These are phyloP conservation scores for Acorus gramineus DNA, from an alignment of 106 monocot species.

Conservation along the genomic window DNA sequence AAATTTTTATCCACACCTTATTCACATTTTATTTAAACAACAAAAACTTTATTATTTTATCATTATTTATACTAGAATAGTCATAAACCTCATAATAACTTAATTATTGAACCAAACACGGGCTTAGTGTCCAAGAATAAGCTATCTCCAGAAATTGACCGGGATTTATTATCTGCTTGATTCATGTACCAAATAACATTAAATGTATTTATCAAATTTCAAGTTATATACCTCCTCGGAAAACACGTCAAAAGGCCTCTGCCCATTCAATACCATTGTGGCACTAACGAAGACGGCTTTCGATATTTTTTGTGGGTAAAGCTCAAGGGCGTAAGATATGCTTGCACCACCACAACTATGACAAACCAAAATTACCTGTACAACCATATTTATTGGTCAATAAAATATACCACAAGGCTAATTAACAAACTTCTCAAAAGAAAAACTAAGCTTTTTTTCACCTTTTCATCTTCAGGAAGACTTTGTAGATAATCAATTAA, in stretches of 20 bases:
- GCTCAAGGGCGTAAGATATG: conserved; percentile 70
- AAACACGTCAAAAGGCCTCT: conserved; percentile 81
- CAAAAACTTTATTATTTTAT: too few relatives aligned
- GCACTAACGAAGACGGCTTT: conserved; percentile 80
- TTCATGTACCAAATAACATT: too few relatives aligned
- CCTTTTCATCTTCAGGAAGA: conserved; percentile 70
- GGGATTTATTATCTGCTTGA: too few relatives aligned
- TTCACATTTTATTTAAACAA: too few relatives aligned
- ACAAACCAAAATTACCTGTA: conserved; percentile 82
- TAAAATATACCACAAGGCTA: background rate
- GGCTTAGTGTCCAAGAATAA: too few relatives aligned
- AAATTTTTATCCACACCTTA: too few relatives aligned
- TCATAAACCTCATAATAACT: too few relatives aligned
- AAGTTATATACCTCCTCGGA: conserved; percentile 40
- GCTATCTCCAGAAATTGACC: too few relatives aligned
- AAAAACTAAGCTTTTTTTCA: conserved; percentile 6
- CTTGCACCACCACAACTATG: conserved; percentile 94
- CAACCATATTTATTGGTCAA: conserved; percentile 4
- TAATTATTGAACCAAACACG: too few relatives aligned
- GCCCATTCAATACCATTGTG: conserved; percentile 83
- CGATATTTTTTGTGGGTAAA: conserved; percentile 55
- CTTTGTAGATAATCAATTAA: conserved; percentile 50
- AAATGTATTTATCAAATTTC: too few relatives aligned
- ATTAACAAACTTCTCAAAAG: background rate
- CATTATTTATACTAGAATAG: too few relatives aligned